These are phyloP conservation scores for Linnemannia exigua DNA, from an alignment of 192 early-diverging fungal species.

Conservation along the genomic window DNA sequence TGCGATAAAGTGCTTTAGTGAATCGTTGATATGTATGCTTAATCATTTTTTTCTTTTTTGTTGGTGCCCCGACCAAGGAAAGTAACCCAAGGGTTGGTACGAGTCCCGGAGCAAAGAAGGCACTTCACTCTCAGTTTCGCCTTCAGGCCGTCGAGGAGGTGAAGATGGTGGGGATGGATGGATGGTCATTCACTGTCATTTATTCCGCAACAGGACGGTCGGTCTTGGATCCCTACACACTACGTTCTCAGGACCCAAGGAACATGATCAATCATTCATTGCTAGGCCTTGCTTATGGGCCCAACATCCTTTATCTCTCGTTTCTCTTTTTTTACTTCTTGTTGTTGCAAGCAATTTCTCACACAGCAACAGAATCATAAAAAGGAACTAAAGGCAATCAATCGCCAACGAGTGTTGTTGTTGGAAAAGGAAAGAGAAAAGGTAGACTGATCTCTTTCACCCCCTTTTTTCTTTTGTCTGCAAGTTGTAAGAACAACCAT, in stretches of 20 bases:
- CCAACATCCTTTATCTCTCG: no score
- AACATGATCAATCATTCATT: conserved; percentile 1
- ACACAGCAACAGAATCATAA: neutral
- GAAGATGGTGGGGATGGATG: neutral
- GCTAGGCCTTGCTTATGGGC: neutral
- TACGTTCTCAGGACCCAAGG: neutral
- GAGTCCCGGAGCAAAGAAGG: neutral
- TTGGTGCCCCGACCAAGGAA: conserved; percentile 1
- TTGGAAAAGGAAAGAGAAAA: no score
- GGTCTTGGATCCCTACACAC: neutral
- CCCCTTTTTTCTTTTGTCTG: neutral
- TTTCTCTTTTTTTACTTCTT: neutral
- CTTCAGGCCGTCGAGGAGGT: neutral
- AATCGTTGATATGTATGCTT: neutral
- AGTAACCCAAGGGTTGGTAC: neutral
- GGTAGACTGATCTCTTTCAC: neutral
- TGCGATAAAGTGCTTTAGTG: neutral
- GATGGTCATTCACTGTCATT: neutral
- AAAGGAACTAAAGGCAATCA: no score
- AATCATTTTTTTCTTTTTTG: neutral
- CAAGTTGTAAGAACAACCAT: no score
- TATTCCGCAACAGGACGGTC: neutral
- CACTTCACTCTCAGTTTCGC: conserved; percentile 5
- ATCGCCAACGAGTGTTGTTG: neutral
- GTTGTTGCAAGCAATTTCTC: neutral